Base-by-base conservation (phyloP, 768 basidiomycete species). In the Calocybe indica region DNA sequence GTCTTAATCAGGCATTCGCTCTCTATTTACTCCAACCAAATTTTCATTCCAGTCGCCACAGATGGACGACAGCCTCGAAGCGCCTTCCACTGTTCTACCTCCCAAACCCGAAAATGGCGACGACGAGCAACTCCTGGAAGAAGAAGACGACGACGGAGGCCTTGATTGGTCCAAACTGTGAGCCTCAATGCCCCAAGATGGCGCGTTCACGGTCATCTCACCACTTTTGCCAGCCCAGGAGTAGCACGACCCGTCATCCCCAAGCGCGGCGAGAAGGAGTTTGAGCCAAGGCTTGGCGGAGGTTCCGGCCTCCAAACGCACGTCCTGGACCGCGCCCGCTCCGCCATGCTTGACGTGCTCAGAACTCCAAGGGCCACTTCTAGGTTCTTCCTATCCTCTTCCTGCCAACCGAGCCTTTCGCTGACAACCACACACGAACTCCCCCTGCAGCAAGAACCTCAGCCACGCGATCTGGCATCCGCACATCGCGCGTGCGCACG, bases 191-290 rank as follows among this genome's bases (percentile, higher is more conserved):
- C 14, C 35, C 28, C 35, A 15, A 29, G n/a, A 2, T 3, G 31
- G 12, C 7, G 5, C 8, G 13, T 33, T 5, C 28, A 5, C 7
- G 10, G 6, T 22, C 5, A 5, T 43, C 12, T 43, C 6, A 43
- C 10, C 45, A 13, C 43, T 47, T 14, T 4, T 36, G 35, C 7
- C 50, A 76, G 74, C 13, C 69, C 72, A 46, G 61, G 62, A 28
- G 58, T 66, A 33, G 60, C 67, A 5, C 77, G 83, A 36, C 88
- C 87, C 2, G 72, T 88, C 2, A 94, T 99, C 43, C 96, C 96
- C 5, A 94, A 90, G 64, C 80, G 96, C 28, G 96, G 96, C 1
- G 96, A 98, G 66, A 98, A 99, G 62, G 94, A 98, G 54, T 98
- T 92, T 55, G 95, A 98, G 62, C 96, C 96, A 1, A 72, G 73